Evolutionary conservation across 768 basidiomycete species (phyloP), one percentile per base, ranked within the genome.

Genomic region (Amanita thiersii): DNA sequence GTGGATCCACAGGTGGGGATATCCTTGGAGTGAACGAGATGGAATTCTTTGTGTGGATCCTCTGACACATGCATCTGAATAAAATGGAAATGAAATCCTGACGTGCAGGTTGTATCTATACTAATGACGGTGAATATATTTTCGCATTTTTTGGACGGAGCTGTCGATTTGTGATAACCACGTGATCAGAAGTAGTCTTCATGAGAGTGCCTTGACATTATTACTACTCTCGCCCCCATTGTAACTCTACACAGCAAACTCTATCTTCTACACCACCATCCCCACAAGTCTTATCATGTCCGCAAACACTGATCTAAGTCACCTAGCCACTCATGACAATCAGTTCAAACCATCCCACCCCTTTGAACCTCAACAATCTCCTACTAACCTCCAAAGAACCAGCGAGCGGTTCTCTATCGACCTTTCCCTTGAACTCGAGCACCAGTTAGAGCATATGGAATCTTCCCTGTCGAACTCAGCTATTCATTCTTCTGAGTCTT

Each of bases 1-100:
- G 54, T 94, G 85, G 84, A 62, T 97, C 34, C 86, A 91, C 52
- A 77, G 85, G 42, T 97, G 90, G 89, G 87, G 88, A 43, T 97
- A 93, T 65, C 87, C 93, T 12, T 96, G 92, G 93, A 85, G 74
- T 59, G 93, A 96, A 58, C 77, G 82, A 5, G 88, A 88, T 53
- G 93, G 93, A 2, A 78, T 90, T 38, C 76, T 96, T 41, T 92
- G 86, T 58, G 77, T 96, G 37, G 93, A 97, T 60, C 65, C 84
- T 17, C 65, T 88, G 48, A 90, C 86, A 20, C 90, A 93, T 49
- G 60, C 68, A 29, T 62, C 66, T 12, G 70, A 70, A 54, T 72
- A 58, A 55, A 51, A 31, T 4, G 26, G 15, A 36, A 40, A 44
- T 46, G 37, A 37, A 46, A 39, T 11, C 12, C 37, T n/a, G n/a